Base-by-base conservation (phyloP, 1,284 basidiomycete genomes). In the Psilocybe mexicana region DNA sequence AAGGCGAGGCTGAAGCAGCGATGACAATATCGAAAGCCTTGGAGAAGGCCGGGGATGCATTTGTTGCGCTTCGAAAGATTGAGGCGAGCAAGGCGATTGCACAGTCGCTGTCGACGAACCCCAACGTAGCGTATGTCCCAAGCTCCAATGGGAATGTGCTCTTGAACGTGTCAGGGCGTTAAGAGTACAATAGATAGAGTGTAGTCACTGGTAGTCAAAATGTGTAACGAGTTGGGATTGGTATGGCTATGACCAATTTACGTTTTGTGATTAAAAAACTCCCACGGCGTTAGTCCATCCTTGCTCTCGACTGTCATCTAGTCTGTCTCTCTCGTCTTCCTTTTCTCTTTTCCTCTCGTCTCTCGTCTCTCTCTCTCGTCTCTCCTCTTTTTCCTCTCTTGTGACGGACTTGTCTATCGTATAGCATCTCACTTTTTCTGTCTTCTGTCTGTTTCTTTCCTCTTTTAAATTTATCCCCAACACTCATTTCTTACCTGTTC, bases 21-120 rank as follows among this genome's bases (percentile, higher is more conserved):
- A 79, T 86, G 57, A 96, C 94, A 58, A 98, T 99, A 70, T 96
- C 94, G 12, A 84, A 81, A 61, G 94, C 97, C n/a, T 76, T 98
- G 70, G 90, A 93, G 69, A 93, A 90, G 79, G 96, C 95, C 2
- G 97, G 96, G 18, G 95, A 98, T 69, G 96, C 94, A 40, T 94
- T 98, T 74, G 86, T 99, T 56, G 90, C 94, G 61, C 88, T 99
- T 73, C 84, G 96, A 68, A 94, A 96, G 76, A 99, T 99, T 69
- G 97, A 99, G 79, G 94, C 97, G 43, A 92, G 92, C 80, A 95
- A 98, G 79, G 96, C 96, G 58, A 98, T 99, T 68, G 95, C 86
- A 59, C 82, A 89, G 75, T 92, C 92, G 57, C 79, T 96, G 66
- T 73, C 90, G 30, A 77, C 73, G 65, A 94, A 91, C 70, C 85